Conservation (phyloP, 768 basidiomycete genomes). For the Trametes gibbosa region DNA sequence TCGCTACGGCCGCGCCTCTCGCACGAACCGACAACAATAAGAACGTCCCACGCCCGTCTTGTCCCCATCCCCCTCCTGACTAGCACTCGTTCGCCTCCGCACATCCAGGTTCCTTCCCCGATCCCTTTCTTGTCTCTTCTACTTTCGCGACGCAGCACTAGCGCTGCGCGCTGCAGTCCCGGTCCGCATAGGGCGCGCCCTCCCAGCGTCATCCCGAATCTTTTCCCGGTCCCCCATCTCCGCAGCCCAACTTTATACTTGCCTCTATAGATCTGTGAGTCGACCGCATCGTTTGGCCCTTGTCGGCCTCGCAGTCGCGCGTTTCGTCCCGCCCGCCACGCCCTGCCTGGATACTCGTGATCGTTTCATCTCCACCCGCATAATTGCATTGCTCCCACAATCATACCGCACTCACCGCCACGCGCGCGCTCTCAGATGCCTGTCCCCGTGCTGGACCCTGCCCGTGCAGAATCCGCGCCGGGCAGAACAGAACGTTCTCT, state of each 20-base stretch:
- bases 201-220: not conserved
- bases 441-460: not conserved
- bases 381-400: conserved; percentile 8
- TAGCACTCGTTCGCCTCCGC: conserved; percentile 13
- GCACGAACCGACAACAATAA: conserved; percentile 13
- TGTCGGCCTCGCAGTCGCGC: not conserved
- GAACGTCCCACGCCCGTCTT: conserved; percentile 3
- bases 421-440: not conserved
- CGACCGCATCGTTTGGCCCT: not conserved
- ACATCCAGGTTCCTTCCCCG: not conserved
- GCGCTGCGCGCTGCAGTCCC: not conserved
- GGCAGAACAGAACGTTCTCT: conserved; percentile 7
- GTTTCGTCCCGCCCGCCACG: not conserved
- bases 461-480: not conserved
- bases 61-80: not conserved
- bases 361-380: conserved; percentile 12
- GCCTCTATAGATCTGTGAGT: too few relatives aligned
- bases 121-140: not conserved
- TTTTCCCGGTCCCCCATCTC: not conserved
- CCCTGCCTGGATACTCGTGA: not conserved
- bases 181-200: not conserved
- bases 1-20: conserved; percentile 1
- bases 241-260: not conserved
- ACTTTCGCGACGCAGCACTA: not conserved
- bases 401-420: not conserved